A percentile compares a stretch with the other conserved stretches of the same genome.
phyloP scores from a whole-genome alignment of 768 basidiomycete species.

The Vishniacozyma victoriae region DNA sequence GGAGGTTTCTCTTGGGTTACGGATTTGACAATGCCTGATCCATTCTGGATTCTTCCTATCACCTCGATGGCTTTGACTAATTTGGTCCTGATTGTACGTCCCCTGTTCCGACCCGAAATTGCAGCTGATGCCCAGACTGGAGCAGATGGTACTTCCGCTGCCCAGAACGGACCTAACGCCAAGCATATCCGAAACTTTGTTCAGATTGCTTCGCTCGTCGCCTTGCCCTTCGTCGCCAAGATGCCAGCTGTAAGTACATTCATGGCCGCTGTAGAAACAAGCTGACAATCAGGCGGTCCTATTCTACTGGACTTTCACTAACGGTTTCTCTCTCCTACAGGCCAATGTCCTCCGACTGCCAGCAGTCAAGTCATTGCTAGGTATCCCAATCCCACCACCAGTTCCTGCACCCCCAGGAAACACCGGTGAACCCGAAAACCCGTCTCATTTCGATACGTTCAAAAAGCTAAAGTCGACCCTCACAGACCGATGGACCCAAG shows the following conservation, averaged over 20 bases:
- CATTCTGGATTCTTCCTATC: conserved; percentile 66
- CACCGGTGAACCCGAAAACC: conserved; percentile 5
- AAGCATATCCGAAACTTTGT: conserved; percentile 66
- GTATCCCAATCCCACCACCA: conserved; percentile 23
- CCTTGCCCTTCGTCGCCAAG: conserved; percentile 54
- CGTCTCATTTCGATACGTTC: conserved; percentile 19
- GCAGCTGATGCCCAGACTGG: conserved; percentile 50
- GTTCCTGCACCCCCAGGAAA: conserved; percentile 16
- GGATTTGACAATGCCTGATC: conserved; percentile 73
- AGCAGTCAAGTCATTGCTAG: conserved; percentile 16
- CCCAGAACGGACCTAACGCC: conserved; percentile 50
- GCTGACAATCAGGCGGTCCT: conserved; percentile 53
- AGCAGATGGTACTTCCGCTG: conserved; percentile 52
- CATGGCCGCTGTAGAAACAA: background rate
- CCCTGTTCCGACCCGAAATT: conserved; percentile 1
- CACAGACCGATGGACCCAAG: background rate
- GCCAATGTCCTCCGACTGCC: conserved; percentile 51
- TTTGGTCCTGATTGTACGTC: conserved; percentile 61
- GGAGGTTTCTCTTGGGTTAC: conserved; percentile 70
- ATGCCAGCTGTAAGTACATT: conserved; percentile 61
- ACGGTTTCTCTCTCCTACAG: conserved; percentile 55
- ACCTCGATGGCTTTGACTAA: conserved; percentile 59
- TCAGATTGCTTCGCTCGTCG: conserved; percentile 56
- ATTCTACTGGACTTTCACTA: conserved; percentile 57
- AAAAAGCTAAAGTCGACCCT: conserved; percentile 6